Percentiles rank a stretch among this genome's conserved stretches.
phyloP scores from a whole-genome alignment of 192 early-diverging fungal species.

The Coemansia sp. region DNA sequence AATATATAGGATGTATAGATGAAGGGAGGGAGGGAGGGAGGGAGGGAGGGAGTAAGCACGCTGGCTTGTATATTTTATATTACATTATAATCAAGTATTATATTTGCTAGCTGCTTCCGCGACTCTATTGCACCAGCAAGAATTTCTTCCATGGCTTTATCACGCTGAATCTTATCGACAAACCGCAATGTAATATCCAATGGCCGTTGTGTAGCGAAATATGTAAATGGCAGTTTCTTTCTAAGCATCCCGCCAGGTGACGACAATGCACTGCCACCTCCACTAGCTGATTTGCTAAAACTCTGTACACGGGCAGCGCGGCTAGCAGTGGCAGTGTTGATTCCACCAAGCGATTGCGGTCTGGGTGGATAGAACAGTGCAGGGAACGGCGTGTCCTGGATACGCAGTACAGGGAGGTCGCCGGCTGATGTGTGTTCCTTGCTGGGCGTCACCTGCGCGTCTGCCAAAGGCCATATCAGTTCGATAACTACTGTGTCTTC shows the following conservation, averaged over 20 bases:
- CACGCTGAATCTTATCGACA: conserved; percentile 3
- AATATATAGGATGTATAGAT: too few species aligned
- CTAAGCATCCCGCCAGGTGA: neutral
- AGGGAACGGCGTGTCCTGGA: conserved; percentile 24
- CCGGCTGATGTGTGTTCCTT: conserved; percentile 7
- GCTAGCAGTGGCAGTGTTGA: conserved; percentile 6
- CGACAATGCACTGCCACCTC: too few species aligned
- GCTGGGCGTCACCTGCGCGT: neutral
- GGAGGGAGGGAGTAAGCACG: too few species aligned
- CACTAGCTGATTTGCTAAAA: neutral
- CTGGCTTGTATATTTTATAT: too few species aligned
- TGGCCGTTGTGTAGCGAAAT: conserved; percentile 9
- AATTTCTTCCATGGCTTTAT: neutral
- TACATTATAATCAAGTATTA: conserved; percentile 26
- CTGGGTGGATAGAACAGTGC: conserved; percentile 30
- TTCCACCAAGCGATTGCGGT: conserved; percentile 28
- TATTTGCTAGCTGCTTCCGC: conserved; percentile 18
- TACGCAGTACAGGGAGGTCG: conserved; percentile 1
- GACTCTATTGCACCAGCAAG: conserved; percentile 6
- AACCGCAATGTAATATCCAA: conserved; percentile 32
- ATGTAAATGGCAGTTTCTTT: conserved; percentile 12
- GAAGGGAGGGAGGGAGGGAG: too few species aligned
- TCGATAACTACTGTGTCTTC: neutral
- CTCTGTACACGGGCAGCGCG: conserved; percentile 1
- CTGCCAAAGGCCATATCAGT: conserved; percentile 44